Evolutionary conservation across 768 basidiomycete genomes (phyloP).

Genomic region (Gyrodon lividus): DNA sequence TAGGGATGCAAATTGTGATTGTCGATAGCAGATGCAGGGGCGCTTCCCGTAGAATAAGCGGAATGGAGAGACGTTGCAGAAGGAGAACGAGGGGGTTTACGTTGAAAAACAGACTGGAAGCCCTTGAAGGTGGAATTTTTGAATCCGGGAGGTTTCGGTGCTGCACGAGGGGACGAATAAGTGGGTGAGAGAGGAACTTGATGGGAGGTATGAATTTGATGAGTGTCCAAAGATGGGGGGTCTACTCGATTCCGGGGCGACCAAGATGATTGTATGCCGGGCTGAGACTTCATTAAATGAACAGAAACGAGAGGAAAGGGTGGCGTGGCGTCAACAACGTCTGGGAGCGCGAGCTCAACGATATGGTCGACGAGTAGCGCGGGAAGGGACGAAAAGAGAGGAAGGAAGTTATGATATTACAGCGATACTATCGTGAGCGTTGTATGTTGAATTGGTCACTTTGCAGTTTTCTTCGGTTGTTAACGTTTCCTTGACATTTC

Average conservation of each 20-base stretch:
- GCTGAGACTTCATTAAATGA: conserved; percentile 36
- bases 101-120: conserved; percentile 54
- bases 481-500: neutral
- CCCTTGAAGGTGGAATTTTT: conserved; percentile 36
- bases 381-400: conserved; percentile 1
- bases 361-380: conserved; percentile 8
- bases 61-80: conserved; percentile 55
- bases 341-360: conserved; percentile 9
- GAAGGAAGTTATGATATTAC: conserved; percentile 1
- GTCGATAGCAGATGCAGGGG: conserved; percentile 37
- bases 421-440: conserved; percentile 1
- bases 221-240: conserved; percentile 36
- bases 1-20: conserved; percentile 48
- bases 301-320: neutral
- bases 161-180: conserved; percentile 37
- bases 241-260: conserved; percentile 36
- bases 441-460: neutral
- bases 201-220: conserved; percentile 29
- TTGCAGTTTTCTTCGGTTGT: neutral
- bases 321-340: conserved; percentile 3
- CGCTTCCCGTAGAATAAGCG: conserved; percentile 38
- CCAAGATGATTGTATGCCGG: conserved; percentile 35
- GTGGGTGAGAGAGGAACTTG: conserved; percentile 46
- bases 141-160: conserved; percentile 28
- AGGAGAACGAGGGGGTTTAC: conserved; percentile 41